Evolutionary conservation across 176 grass and related monocot genomes (phyloP), one percentile per base, ranked within the genome.

Genomic region (Olyra latifolia): DNA sequence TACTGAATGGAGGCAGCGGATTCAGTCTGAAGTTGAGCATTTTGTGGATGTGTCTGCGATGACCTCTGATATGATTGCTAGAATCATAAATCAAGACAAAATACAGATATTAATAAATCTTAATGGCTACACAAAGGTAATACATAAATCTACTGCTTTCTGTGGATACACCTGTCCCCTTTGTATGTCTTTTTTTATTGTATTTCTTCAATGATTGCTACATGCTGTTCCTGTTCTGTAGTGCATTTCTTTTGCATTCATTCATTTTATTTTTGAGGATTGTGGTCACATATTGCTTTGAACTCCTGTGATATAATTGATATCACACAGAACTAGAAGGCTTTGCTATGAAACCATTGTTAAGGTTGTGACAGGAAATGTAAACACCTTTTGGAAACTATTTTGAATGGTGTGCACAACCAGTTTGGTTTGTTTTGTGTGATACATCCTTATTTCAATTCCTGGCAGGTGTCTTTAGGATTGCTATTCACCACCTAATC

Each of bases 61-160:
- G 88, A 87, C 91, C 22, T 93, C 94, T 65, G 91, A 97, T 66
- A 83, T 85, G 84, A 93, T 97, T 50, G 86, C 88, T 13, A 93
- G 81, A 75, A 78, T 91, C 71, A 91, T 97, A 70, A 93, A 93
- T 87, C 80, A 97, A 52, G 91, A 97, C 22, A 93, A 85, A 77
- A 89, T 97, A 86, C 94, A 97, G 19, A 89, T 97, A 62, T 77
- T 97, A 81, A 85, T 97, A 78, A 97, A 97, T 81, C 94, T 97
- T 62, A 97, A 97, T 44, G 94, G 94, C 41, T 97, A 97, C 72
- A 97, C 94, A 23, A 97, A 97, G 91, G 94, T 97, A 85, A 81
- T 43, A 30, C 46, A 75, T 66, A 57, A 70, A 56, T 42, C 57
- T 80, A 28, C 1, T 83, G 2, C 22, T 40, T 4, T 82, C 25